Percentiles rank a stretch among this genome's conserved stretches.
These are phyloP conservation scores for Fraxinus nigra DNA, from an alignment of 305 asterid species.

Conservation along the genomic window DNA sequence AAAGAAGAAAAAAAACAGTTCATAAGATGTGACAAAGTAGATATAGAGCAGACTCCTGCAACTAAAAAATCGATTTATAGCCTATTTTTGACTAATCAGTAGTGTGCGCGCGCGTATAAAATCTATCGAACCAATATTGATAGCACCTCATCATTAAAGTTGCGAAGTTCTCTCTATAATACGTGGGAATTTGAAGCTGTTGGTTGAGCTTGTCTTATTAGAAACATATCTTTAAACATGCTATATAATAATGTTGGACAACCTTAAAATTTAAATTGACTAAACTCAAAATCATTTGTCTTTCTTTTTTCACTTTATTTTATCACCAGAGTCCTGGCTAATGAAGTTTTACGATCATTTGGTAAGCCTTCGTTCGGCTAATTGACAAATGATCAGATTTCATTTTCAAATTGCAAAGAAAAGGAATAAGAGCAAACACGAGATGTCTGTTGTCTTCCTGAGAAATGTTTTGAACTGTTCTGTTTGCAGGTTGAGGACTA, in stretches of 20 bases:
- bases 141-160: neutral
- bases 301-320: neutral
- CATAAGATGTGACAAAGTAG: neutral
- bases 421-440: neutral
- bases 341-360: neutral
- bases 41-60: neutral
- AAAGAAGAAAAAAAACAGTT: neutral
- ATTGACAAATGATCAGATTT: neutral
- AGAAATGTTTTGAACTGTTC: neutral
- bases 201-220: neutral
- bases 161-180: neutral
- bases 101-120: neutral
- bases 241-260: neutral
- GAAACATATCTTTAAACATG: neutral
- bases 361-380: neutral
- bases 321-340: neutral
- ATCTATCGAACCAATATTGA: neutral
- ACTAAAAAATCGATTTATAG: neutral
- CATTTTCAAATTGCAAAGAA: neutral
- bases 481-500: constrained; percentile 75
- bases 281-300: neutral
- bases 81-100: neutral
- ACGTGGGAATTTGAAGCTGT: neutral
- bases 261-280: neutral
- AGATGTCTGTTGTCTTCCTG: neutral